These are phyloP conservation scores for Leptographium galeiforme DNA, from an alignment of 2,329 filamentous ascomycete genomes.

Conservation along the genomic window DNA sequence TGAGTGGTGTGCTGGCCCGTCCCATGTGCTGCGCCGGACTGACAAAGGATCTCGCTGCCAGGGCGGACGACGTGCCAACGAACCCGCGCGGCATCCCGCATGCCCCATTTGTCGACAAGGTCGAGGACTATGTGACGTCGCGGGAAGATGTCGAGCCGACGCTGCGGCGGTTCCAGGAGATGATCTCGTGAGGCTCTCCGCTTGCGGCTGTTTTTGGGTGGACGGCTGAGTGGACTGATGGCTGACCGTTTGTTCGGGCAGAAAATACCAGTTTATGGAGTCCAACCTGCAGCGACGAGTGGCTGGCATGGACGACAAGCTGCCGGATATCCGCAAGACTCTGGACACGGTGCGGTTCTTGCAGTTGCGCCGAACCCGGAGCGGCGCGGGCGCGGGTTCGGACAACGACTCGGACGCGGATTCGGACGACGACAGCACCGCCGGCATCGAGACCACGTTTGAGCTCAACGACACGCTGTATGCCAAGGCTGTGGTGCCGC, in stretches of 20 bases:
- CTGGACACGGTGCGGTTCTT: slow-evolving; percentile 82
- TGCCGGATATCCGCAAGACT: slow-evolving; percentile 94
- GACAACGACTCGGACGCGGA: slow-evolving; percentile 4
- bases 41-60: background rate
- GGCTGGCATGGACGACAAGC: slow-evolving; percentile 76
- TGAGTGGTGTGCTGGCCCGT: slow-evolving; percentile 11
- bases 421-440: slow-evolving; percentile 29
- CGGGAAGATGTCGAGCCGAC: slow-evolving; percentile 69
- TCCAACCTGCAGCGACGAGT: slow-evolving; percentile 77
- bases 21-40: background rate
- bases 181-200: slow-evolving; percentile 59
- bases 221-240: background rate
- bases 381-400: background rate
- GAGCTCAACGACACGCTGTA: slow-evolving; percentile 95
- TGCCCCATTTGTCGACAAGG: slow-evolving; percentile 76
- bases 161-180: slow-evolving; percentile 76
- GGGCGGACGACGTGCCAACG: slow-evolving; percentile 39
- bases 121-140: slow-evolving; percentile 74
- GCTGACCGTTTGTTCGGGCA: slow-evolving; percentile 20
- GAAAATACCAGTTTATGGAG: slow-evolving; percentile 99
- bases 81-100: slow-evolving; percentile 75
- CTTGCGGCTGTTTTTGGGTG: background rate
- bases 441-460: slow-evolving; percentile 82
- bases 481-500: slow-evolving; percentile 69
- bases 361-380: slow-evolving; percentile 25